A percentile compares a stretch with the other conserved stretches of the same genome.
Evolutionary conservation across 164 flowering plant species (phyloP).

Genomic region (Paratinospora sagittata): DNA sequence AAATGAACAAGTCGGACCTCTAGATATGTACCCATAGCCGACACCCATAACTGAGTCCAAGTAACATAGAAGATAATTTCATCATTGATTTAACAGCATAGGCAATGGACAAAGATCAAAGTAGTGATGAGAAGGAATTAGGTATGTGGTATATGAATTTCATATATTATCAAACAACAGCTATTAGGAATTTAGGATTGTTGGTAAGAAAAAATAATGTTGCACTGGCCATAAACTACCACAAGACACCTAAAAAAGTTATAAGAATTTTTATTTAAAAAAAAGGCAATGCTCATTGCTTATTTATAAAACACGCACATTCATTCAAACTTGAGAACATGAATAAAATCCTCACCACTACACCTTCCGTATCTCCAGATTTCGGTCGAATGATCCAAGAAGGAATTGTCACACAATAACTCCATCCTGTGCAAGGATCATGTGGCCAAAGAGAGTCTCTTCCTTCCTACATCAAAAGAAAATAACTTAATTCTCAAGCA

Average conservation of each 20-base stretch:
- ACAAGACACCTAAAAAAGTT: neutral
- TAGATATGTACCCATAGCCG: too few species aligned
- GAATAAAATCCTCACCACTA: slow-evolving; percentile 49
- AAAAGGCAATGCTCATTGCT: neutral
- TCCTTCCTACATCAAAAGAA: slow-evolving; percentile 54
- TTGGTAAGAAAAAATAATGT: neutral
- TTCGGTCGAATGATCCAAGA: slow-evolving; percentile 67
- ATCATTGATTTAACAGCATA: neutral
- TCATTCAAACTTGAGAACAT: slow-evolving; percentile 23
- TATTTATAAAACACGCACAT: slow-evolving; percentile 21
- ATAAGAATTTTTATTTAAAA: neutral
- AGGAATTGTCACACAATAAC: slow-evolving; percentile 80
- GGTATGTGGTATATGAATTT: neutral
- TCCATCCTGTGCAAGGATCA: slow-evolving; percentile 85
- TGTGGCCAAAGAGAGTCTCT: slow-evolving; percentile 86
- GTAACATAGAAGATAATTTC: neutral
- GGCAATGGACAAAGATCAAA: neutral
- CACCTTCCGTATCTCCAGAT: slow-evolving; percentile 59
- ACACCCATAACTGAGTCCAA: too few species aligned
- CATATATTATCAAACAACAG: slow-evolving; percentile 7
- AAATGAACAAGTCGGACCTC: too few species aligned
- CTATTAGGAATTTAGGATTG: neutral
- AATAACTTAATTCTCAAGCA: neutral
- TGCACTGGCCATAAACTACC: neutral
- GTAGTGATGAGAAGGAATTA: neutral